phyloP scores from a whole-genome alignment of 106 monocot species.

The Triglochin maritima region DNA sequence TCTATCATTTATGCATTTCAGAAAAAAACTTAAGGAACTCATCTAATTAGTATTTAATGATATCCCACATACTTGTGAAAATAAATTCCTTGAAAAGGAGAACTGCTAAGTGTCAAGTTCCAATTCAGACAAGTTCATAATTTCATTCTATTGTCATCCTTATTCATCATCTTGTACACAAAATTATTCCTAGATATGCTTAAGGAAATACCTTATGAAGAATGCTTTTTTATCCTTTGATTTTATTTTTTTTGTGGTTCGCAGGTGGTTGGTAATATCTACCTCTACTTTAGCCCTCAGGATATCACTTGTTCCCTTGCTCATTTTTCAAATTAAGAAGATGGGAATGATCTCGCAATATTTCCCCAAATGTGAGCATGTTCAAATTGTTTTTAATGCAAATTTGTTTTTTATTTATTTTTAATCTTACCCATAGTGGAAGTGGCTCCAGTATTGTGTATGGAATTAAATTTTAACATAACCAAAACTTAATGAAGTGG shows the following conservation, averaged over 20 bases:
- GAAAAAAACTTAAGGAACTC: too few relatives aligned
- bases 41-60: too few relatives aligned
- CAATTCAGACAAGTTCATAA: neutral
- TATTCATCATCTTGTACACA: too few relatives aligned
- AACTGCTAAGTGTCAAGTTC: neutral
- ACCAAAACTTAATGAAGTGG: neutral
- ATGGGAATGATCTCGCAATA: conserved; percentile 43
- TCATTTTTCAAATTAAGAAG: conserved; percentile 83
- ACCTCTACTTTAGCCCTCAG: conserved; percentile 63
- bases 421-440: neutral
- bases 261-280: conserved; percentile 84
- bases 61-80: neutral
- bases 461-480: neutral
- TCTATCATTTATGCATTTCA: too few relatives aligned
- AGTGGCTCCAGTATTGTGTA: neutral
- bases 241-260: neutral
- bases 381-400: neutral
- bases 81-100: neutral
- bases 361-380: conserved; percentile 61
- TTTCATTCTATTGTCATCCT: too few relatives aligned
- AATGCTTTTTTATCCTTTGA: neutral
- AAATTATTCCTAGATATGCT: neutral
- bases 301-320: conserved; percentile 52
- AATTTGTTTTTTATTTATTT: neutral
- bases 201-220: neutral